Evolutionary conservation across 2,329 filamentous ascomycete genomes (phyloP), one percentile per base, ranked within the genome.

Genomic region (Colletotrichum spaethianum): DNA sequence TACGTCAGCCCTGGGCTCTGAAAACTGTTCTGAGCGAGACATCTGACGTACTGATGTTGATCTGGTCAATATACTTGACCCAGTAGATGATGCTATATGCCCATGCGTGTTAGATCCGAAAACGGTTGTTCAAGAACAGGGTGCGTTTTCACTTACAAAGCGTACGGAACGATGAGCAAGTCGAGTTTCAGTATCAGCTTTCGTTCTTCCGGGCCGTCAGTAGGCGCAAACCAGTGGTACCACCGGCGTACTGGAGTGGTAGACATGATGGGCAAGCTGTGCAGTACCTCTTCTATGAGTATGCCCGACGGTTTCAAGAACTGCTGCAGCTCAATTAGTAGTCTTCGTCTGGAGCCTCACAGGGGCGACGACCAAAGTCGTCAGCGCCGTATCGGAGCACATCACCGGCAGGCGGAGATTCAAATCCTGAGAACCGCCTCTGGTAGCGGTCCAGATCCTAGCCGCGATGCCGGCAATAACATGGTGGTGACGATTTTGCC

Each of bases 41-140:
- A 20, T 7, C 6, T 44, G 16, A 23, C 44, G 26, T 73, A 88
- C 86, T 89, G 61, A 89, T 82, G 66, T 89, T 89, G 4, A 85
- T 80, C 74, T 89, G 86, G 73, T 89, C 87, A 11, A 90, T 83
- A 70, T 89, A 88, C 76, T 89, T 89, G 62, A 86, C 83, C 85
- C 87, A 90, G 73, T 89, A 89, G 0, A 85, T 83, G 2, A 90
- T 77, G 55, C 55, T 57, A n/a, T 26, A n/a, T n/a, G 16, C 23
- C 44, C 33, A 11, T 11, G 44, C 12, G 8, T 11, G 12, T 46
- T 9, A 23, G 44, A 20, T 8, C 44, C 2, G 9, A 2, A n/a
- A 46, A 23, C 9, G 0, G 20, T 8, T 18, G 1, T 23, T 4
- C 44, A 46, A n/a, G 0, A 8, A n/a, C 20, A 26, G 18, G 8